These are phyloP conservation scores for Canna indica DNA, from an alignment of 176 grass and related monocot genomes.

Conservation along the genomic window DNA sequence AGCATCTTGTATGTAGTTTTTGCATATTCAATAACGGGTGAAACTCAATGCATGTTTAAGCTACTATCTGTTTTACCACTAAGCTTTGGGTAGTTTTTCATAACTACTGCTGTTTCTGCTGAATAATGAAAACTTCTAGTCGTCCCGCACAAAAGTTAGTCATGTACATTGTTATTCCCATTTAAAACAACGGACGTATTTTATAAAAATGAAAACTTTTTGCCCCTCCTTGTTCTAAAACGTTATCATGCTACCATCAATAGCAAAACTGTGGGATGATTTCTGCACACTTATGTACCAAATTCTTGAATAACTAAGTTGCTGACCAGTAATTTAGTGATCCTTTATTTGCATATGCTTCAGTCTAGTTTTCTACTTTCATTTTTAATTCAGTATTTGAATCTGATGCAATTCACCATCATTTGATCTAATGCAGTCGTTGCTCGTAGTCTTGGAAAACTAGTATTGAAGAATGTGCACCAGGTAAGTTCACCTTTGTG, in stretches of 20 bases:
- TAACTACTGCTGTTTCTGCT: not conserved
- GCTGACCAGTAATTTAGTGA: not conserved
- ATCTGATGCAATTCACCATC: not conserved
- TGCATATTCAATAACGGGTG: not conserved
- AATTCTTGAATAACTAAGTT: not conserved
- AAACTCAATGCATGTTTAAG: not conserved
- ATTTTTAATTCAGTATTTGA: not conserved
- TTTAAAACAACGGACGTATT: too few relatives aligned
- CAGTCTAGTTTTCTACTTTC: not conserved
- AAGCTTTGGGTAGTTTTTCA: not conserved
- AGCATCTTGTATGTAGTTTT: not conserved
- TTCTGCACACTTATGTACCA: not conserved
- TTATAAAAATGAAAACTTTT: not conserved
- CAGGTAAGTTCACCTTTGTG: slow-evolving; percentile 34
- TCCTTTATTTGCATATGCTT: not conserved
- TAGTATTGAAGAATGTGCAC: slow-evolving; percentile 80
- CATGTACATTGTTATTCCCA: too few relatives aligned
- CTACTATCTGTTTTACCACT: not conserved
- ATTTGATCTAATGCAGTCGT: slow-evolving; percentile 41
- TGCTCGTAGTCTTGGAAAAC: slow-evolving; percentile 50
- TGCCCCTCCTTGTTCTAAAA: not conserved
- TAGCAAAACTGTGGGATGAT: not conserved
- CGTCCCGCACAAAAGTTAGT: not conserved
- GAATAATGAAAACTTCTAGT: not conserved
- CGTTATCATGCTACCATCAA: not conserved